These are phyloP conservation scores for Ramalina peruviana DNA, from an alignment of 495 filamentous ascomycete genomes.

Conservation along the genomic window DNA sequence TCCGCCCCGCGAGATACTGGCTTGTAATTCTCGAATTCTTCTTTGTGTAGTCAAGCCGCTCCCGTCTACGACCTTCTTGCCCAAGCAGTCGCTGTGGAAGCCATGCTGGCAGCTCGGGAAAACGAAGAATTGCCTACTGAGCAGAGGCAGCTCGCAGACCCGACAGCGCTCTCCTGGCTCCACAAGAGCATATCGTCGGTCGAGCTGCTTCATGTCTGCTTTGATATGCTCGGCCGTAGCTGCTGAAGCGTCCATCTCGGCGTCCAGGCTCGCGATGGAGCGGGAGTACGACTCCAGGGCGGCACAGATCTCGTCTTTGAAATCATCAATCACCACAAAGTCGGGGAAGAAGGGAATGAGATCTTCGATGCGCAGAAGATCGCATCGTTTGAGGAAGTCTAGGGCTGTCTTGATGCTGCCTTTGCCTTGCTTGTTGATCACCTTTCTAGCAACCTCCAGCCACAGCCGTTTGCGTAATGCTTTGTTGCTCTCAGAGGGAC, in stretches of 20 bases:
- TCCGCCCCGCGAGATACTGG: constrained; percentile 55
- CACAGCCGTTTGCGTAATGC: constrained; percentile 86
- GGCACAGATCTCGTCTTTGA: constrained; percentile 93
- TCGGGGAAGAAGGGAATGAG: constrained; percentile 97
- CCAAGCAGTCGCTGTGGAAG: constrained; percentile 89
- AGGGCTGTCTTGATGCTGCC: constrained; percentile 83
- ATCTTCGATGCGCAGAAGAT: constrained; percentile 87
- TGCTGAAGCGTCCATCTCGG: constrained; percentile 90
- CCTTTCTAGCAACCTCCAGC: constrained; percentile 85
- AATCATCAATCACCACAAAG: constrained; percentile 97
- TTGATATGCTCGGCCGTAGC: constrained; percentile 81
- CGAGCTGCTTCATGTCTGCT: constrained; percentile 66
- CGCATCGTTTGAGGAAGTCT: constrained; percentile 82
- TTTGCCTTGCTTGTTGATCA: constrained; percentile 61
- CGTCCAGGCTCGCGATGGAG: constrained; percentile 75
- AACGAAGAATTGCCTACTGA: constrained; percentile 88
- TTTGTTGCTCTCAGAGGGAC: constrained; percentile 54
- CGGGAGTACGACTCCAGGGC: constrained; percentile 85
- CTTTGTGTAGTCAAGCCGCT: constrained; percentile 38
- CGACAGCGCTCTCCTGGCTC: constrained; percentile 92
- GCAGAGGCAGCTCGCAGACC: constrained; percentile 68
- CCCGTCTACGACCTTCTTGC: constrained; percentile 62
- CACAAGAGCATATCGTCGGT: constrained; percentile 86
- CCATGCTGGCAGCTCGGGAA: constrained; percentile 90
- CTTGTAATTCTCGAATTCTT: constrained; percentile 73